phyloP scores from a whole-genome alignment of 306 rosid species.

The Quercus gilva region DNA sequence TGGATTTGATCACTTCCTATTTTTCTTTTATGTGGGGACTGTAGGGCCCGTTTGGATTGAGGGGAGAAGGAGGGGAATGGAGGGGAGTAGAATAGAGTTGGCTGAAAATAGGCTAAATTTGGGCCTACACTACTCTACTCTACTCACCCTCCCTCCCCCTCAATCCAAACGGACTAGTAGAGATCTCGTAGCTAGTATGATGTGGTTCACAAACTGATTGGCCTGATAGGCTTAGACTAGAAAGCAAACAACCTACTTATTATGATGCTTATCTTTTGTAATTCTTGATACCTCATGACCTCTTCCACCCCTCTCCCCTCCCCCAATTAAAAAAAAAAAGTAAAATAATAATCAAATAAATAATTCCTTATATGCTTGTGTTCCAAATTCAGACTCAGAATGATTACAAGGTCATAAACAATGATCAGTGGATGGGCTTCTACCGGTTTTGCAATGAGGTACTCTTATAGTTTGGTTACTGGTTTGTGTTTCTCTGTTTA shows the following conservation, averaged over 20 bases:
- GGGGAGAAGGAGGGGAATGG: too few species aligned
- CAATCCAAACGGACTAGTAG: too few species aligned
- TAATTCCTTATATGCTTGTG: slow-evolving; percentile 18
- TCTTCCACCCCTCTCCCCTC: neutral
- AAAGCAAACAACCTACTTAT: neutral
- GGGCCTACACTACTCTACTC: too few species aligned
- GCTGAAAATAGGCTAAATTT: too few species aligned
- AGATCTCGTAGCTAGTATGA: neutral
- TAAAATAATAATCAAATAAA: neutral
- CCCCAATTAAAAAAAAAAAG: neutral
- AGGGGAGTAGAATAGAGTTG: too few species aligned
- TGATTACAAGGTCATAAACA: slow-evolving; percentile 95
- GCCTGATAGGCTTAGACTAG: neutral
- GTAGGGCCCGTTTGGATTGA: too few species aligned
- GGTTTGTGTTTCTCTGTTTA: neutral
- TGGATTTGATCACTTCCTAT: neutral
- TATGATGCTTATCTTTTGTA: neutral
- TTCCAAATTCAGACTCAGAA: slow-evolving; percentile 63
- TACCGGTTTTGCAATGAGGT: slow-evolving; percentile 98
- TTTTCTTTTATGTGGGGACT: neutral
- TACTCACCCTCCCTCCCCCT: too few species aligned
- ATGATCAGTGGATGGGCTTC: slow-evolving; percentile 99
- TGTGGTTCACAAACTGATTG: neutral
- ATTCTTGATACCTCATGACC: neutral
- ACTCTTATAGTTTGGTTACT: neutral